Percentiles rank a stretch among this genome's conserved stretches.
These are phyloP conservation scores for Phanerochaete carnosa DNA, from an alignment of 768 basidiomycete genomes.

Conservation along the genomic window DNA sequence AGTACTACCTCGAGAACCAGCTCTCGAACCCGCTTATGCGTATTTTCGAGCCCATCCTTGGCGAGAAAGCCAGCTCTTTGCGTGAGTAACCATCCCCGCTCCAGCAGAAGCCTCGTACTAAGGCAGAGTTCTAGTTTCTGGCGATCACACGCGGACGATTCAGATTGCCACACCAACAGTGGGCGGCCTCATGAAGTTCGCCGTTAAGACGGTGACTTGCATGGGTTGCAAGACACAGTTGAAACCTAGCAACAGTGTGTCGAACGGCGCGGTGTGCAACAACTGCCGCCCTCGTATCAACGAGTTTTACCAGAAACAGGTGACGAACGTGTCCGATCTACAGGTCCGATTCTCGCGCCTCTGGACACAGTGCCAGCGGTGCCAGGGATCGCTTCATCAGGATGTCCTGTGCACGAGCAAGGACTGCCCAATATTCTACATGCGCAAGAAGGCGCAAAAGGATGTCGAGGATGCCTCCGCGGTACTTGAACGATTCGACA, in stretches of 20 bases:
- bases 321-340: slow-evolving; percentile 61
- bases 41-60: slow-evolving; percentile 97
- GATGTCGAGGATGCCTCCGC: slow-evolving; percentile 86
- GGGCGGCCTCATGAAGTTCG: slow-evolving; percentile 98
- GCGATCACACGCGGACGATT: slow-evolving; percentile 94
- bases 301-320: slow-evolving; percentile 92
- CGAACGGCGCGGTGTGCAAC: slow-evolving; percentile 87
- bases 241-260: slow-evolving; percentile 68
- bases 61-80: slow-evolving; percentile 83
- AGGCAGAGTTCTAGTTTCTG: slow-evolving; percentile 61
- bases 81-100: slow-evolving; percentile 43
- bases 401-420: slow-evolving; percentile 96
- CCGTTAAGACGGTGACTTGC: slow-evolving; percentile 93
- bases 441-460: slow-evolving; percentile 97
- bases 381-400: slow-evolving; percentile 98
- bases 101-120: slow-evolving; percentile 1
- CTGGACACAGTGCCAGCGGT: slow-evolving; percentile 99
- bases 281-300: slow-evolving; percentile 85
- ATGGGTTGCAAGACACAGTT: slow-evolving; percentile 93
- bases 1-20: slow-evolving; percentile 98
- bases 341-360: slow-evolving; percentile 92
- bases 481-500: slow-evolving; percentile 82
- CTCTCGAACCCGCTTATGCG: slow-evolving; percentile 94
- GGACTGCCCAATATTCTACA: slow-evolving; percentile 99
- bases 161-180: slow-evolving; percentile 95